These are phyloP conservation scores for Plectosphaerella sp. DNA, from an alignment of 2,329 filamentous ascomycete genomes.

Conservation along the genomic window DNA sequence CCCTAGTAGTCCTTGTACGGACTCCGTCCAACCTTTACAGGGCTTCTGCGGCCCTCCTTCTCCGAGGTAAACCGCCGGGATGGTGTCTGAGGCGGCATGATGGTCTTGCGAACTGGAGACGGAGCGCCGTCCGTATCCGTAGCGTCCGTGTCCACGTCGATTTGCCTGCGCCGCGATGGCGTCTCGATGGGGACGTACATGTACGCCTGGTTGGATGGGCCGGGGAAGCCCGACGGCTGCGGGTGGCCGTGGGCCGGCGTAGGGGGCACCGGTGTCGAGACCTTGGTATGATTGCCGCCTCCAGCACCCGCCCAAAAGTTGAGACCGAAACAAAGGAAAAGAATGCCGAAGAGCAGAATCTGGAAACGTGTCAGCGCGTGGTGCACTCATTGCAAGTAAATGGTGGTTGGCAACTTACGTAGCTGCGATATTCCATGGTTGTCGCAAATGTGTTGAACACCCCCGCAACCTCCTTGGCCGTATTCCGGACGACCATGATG, in stretches of 20 bases:
- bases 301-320: conserved; percentile 32
- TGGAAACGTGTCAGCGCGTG: conserved; percentile 19
- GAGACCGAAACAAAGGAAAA: conserved; percentile 42
- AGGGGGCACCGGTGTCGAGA: conserved; percentile 15
- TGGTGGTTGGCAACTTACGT: conserved; percentile 33
- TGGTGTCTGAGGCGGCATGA: conserved; percentile 42
- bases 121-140: conserved; percentile 47
- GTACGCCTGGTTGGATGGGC: conserved; percentile 34
- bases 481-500: conserved; percentile 75
- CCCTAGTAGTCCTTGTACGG: conserved; percentile 30
- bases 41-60: conserved; percentile 47
- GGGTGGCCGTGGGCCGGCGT: conserved; percentile 15
- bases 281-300: conserved; percentile 19
- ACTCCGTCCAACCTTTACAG: conserved; percentile 37
- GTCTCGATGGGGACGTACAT: conserved; percentile 49
- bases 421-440: conserved; percentile 78
- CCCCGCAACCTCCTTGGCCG: conserved; percentile 81
- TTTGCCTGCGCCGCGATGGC: conserved; percentile 38
- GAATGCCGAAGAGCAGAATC: conserved; percentile 47
- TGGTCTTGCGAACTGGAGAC: conserved; percentile 33
- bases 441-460: conserved; percentile 95
- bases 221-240: conserved; percentile 17
- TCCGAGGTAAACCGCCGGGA: conserved; percentile 41
- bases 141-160: conserved; percentile 33
- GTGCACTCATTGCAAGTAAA: not conserved